Base-by-base conservation (phyloP, 768 basidiomycete species). In the Lactarius evosmus region DNA sequence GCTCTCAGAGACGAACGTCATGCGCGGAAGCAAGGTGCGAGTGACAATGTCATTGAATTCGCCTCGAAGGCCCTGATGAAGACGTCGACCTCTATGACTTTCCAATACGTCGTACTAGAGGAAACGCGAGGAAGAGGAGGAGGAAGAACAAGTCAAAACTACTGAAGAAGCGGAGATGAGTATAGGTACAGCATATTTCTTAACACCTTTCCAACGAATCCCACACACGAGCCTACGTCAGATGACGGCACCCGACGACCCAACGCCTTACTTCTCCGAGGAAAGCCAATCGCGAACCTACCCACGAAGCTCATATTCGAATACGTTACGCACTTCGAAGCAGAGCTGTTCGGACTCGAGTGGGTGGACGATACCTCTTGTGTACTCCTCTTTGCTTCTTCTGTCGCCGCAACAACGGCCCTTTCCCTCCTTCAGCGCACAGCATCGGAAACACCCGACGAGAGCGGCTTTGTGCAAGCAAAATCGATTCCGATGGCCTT, bases 301-400 rank as follows among this genome's bases (percentile, higher is more conserved):
- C 84, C 89, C 27, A 94, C 92, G 3, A 78, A 83, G 3, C 82
- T 88, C 41, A 80, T 94, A 58, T 93, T 93, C 71, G 91, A 87
- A 0, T 94, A 93, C 69, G 86, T 86, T 34, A 88, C 85, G 1
- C 87, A 93, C 68, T 91, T 89, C 70, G 87, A 89, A 53, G 80
- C 85, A 0, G 78, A 82, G 22, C 91, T 91, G 0, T 80, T 91
- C 66, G 91, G 82, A 8, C 76, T 94, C 8, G 92, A 94, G 76
- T 94, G 92, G 92, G 81, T 94, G 22, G 85, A 92, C 72, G 92
- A 94, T 75, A 86, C 78, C 27, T 91, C 88, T 29, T 93, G 90
- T 69, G 81, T 94, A 4, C 77, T 93, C 56, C 87, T 94, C 49
- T 94, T 91, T 71, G 75, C 80, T 33, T 80, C 83, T 41, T 83